These are phyloP conservation scores for Podaxis sp. DNA, from an alignment of 768 basidiomycete species.

Conservation along the genomic window DNA sequence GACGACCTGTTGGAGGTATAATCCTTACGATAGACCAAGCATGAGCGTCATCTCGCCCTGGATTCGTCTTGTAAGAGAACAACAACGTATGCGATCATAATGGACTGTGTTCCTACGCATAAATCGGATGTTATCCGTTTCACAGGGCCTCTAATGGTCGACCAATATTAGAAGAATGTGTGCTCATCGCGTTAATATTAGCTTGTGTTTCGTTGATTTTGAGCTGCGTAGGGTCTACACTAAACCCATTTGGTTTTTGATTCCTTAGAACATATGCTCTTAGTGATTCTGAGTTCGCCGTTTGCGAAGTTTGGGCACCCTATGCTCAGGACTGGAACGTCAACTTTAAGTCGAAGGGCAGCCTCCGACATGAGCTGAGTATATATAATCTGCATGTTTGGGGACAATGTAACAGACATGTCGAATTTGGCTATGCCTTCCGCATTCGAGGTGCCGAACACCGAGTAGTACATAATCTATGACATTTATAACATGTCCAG, in stretches of 20 bases:
- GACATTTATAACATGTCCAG: neutral
- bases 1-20: neutral
- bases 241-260: too few species aligned
- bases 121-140: too few species aligned
- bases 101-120: neutral
- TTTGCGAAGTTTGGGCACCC: neutral
- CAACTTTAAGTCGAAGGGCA: neutral
- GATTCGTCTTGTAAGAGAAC: constrained; percentile 6
- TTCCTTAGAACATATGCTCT: too few species aligned
- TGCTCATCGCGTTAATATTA: too few species aligned
- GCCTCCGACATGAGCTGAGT: neutral
- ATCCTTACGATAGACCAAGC: neutral
- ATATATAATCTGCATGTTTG: neutral
- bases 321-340: neutral
- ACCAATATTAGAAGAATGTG: too few species aligned
- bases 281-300: neutral
- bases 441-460: constrained; percentile 3
- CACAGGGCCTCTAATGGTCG: too few species aligned
- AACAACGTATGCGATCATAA: neutral
- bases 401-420: neutral
- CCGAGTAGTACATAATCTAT: neutral
- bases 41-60: neutral
- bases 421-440: neutral
- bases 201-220: too few species aligned
- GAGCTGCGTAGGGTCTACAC: too few species aligned